phyloP scores from a whole-genome alignment of 345 rosid species.

The Populus davidiana region DNA sequence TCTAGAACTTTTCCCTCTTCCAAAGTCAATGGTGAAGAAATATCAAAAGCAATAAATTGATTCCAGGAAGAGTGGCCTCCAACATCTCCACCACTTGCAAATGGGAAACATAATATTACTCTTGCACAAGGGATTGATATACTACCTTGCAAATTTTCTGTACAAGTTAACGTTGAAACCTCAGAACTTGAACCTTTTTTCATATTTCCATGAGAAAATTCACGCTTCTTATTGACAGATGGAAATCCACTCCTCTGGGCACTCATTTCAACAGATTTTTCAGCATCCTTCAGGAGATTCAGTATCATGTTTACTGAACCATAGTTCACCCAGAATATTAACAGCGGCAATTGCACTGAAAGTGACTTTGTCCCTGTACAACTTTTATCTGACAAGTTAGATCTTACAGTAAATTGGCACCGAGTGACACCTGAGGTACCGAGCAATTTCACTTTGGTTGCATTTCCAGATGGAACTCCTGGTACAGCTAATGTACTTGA shows the following conservation, averaged over 20 bases:
- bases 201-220: conserved; percentile 20
- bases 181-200: conserved; percentile 26
- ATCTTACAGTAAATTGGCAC: conserved; percentile 39
- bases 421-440: conserved; percentile 51
- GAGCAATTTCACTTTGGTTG: conserved; percentile 57
- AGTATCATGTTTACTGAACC: conserved; percentile 46
- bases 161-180: conserved; percentile 32
- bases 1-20: conserved; percentile 29
- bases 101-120: conserved; percentile 69
- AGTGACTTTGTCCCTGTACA: conserved; percentile 42
- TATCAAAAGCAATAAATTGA: conserved; percentile 66
- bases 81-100: conserved; percentile 36
- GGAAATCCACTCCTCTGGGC: conserved; percentile 11
- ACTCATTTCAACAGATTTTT: conserved; percentile 36
- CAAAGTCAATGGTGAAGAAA: conserved; percentile 40
- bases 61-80: conserved; percentile 44
- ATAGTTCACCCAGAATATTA: conserved; percentile 68
- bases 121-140: conserved; percentile 66
- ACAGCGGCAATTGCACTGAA: conserved; percentile 64
- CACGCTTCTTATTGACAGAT: conserved; percentile 23
- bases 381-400: conserved; percentile 39
- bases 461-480: conserved; percentile 36
- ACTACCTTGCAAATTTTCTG: conserved; percentile 47
- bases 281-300: conserved; percentile 52
- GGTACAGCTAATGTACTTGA: conserved; percentile 28